A percentile compares a stretch with the other conserved stretches of the same genome.
These are phyloP conservation scores for Blechomonas ayalai DNA, from an alignment of 208 protist genomes.

Conservation along the genomic window DNA sequence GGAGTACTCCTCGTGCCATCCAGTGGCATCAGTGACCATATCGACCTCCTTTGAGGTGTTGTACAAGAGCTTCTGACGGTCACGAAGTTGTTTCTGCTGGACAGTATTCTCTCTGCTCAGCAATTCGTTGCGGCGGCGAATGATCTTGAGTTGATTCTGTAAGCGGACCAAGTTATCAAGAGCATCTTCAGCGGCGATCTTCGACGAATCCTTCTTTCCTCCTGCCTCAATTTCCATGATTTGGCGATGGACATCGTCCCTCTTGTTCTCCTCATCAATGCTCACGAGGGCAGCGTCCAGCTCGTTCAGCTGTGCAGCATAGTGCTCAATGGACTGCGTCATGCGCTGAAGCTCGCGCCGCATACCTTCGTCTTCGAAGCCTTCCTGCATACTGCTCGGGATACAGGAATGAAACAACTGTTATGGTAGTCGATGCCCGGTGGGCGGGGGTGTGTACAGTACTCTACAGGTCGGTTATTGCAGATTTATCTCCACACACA, in stretches of 20 bases:
- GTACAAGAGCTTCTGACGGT: slow-evolving; percentile 46
- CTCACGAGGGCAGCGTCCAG: slow-evolving; percentile 29
- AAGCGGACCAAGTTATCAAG: slow-evolving; percentile 75
- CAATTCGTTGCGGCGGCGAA: slow-evolving; percentile 66
- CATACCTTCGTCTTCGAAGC: slow-evolving; percentile 11
- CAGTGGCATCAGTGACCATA: slow-evolving; percentile 41
- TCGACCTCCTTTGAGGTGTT: slow-evolving; percentile 30
- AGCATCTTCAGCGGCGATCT: slow-evolving; percentile 75
- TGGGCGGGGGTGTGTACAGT: background rate
- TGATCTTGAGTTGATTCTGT: slow-evolving; percentile 85
- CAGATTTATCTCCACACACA: no score
- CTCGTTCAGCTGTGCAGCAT: slow-evolving; percentile 35
- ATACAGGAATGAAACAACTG: background rate
- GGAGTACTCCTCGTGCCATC: slow-evolving; percentile 46
- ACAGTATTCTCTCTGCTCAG: slow-evolving; percentile 60
- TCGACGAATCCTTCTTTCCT: slow-evolving; percentile 14
- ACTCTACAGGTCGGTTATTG: no score
- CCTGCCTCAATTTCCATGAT: slow-evolving; percentile 54
- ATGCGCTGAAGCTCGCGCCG: slow-evolving; percentile 56
- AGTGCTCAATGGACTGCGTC: slow-evolving; percentile 42
- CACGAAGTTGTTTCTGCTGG: slow-evolving; percentile 50
- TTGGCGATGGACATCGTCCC: slow-evolving; percentile 57
- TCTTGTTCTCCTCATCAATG: slow-evolving; percentile 63
- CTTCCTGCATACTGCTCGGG: background rate
- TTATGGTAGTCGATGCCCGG: background rate